Evolutionary conservation across 371 early-diverging fungal species (phyloP), one percentile per base, ranked within the genome.

Genomic region (Gilbertella persicaria): DNA sequence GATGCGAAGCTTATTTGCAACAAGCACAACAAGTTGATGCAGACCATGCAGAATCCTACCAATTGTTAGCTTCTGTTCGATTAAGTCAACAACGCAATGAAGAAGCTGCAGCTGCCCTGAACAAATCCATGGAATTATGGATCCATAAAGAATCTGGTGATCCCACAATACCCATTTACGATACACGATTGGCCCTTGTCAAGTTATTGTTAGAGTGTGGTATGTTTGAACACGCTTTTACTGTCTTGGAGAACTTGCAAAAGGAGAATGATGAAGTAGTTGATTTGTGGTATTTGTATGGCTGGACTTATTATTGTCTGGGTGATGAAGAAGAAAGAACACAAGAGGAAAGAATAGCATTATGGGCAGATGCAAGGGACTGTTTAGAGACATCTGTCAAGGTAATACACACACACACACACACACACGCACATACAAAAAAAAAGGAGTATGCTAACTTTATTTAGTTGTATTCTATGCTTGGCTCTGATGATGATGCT

Each of bases 221-320:
- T 37, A 68, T 87, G 76, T 84, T 86, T 65, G 90, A 88, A 30
- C 75, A 82, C 13, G 93, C 95, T n/a, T 80, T 94, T 25, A 71
- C 66, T 2, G 85, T 96, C 4, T 66, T 96, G 49, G 88, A 91
- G 50, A 80, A 84, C 26, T 68, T 91, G 50, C 89, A 91, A 69
- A 80, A 84, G 52, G 96, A 98, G 64, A 86, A 96, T 69, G 97
- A 98, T 66, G 87, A 93, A 65, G 85, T 84, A 20, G 85, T 93
- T 14, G 96, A 98, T 61, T 67, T 87, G 33, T 95, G 94, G 92
- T 98, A 96, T 70, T 76, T 98, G 47, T 94, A 86, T 69, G 95
- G 95, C 19, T 95, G 92, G 92, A 82, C 89, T 21, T 93, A 96
- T 64, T 92, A 87, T 53, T 81, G 88, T 59, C 78, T 89, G 63